Conservation (phyloP, 2,329 filamentous ascomycete genomes). For the Apiospora saccharicola region DNA sequence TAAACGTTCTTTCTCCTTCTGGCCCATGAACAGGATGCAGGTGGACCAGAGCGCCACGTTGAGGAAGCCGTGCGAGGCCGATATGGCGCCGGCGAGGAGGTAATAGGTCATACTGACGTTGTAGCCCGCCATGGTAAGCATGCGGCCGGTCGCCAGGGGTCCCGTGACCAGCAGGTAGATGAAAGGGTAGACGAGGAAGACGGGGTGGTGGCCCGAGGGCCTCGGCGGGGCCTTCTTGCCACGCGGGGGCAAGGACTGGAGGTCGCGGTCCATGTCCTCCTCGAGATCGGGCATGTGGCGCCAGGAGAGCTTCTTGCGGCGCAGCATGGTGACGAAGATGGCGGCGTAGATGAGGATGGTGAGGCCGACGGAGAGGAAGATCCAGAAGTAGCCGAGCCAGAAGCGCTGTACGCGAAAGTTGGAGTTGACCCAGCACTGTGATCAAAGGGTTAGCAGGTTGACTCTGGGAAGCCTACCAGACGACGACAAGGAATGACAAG, state of each 20-base stretch:
- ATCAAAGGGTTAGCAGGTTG: not conserved
- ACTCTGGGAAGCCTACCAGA: not conserved
- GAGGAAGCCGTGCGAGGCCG: not conserved
- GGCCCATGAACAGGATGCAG: not conserved
- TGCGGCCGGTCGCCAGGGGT: not conserved
- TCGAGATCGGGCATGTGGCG: not conserved
- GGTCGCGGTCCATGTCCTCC: not conserved
- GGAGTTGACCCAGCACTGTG: constrained; percentile 26
- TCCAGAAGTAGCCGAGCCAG: constrained; percentile 28
- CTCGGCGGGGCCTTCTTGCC: not conserved
- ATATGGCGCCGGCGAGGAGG: constrained; percentile 5
- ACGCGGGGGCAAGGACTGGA: not conserved
- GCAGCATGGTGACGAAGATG: constrained; percentile 12
- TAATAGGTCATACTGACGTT: not conserved
- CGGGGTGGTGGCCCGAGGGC: constrained; percentile 16
- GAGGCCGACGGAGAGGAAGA: constrained; percentile 23
- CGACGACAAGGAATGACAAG: too few relatives aligned
- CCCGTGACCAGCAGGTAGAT: constrained; percentile 11
- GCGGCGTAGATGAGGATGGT: constrained; percentile 2
- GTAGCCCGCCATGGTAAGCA: constrained; percentile 6
- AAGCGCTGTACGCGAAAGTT: constrained; percentile 19
- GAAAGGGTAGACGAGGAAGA: constrained; percentile 21
- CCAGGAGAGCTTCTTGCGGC: not conserved
- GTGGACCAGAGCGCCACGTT: constrained; percentile 15
- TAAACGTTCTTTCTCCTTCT: not conserved